Conservation (phyloP, 2,329 filamentous ascomycete species). For the Hortaea werneckii region DNA sequence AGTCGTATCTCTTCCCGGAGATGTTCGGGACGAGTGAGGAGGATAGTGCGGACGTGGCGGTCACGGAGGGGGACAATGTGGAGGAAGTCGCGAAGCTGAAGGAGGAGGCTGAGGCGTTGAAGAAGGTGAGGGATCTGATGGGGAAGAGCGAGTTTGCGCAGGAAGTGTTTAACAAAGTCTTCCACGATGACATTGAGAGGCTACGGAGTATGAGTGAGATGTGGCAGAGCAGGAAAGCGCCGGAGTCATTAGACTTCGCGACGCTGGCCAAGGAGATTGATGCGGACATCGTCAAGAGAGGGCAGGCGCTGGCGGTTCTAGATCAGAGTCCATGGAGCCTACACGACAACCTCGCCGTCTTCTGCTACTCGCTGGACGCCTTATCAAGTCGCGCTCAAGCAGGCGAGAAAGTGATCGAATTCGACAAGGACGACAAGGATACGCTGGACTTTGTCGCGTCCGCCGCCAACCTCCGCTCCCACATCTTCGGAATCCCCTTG, state of each 20-base stretch:
- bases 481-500: conserved; percentile 76
- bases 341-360: conserved; percentile 74
- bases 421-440: conserved; percentile 95
- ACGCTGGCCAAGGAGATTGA: conserved; percentile 35
- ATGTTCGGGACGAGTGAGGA: conserved; percentile 90
- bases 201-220: conserved; percentile 84
- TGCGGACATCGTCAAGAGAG: conserved; percentile 18
- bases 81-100: conserved; percentile 80
- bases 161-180: conserved; percentile 88
- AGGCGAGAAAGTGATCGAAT: conserved; percentile 56
- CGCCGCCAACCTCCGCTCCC: conserved; percentile 78
- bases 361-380: conserved; percentile 70
- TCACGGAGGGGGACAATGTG: conserved; percentile 74
- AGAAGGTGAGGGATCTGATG: conserved; percentile 70
- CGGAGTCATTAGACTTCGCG: conserved; percentile 62
- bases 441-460: conserved; percentile 91
- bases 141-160: conserved; percentile 67
- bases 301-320: conserved; percentile 41
- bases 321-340: conserved; percentile 74
- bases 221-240: conserved; percentile 78
- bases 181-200: conserved; percentile 71
- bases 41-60: conserved; percentile 66
- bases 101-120: conserved; percentile 72
- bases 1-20: conserved; percentile 91
- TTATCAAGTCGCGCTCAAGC: conserved; percentile 62